These are phyloP conservation scores for Fusarium bulbicola DNA, from an alignment of 2,329 filamentous ascomycete genomes.

Conservation along the genomic window DNA sequence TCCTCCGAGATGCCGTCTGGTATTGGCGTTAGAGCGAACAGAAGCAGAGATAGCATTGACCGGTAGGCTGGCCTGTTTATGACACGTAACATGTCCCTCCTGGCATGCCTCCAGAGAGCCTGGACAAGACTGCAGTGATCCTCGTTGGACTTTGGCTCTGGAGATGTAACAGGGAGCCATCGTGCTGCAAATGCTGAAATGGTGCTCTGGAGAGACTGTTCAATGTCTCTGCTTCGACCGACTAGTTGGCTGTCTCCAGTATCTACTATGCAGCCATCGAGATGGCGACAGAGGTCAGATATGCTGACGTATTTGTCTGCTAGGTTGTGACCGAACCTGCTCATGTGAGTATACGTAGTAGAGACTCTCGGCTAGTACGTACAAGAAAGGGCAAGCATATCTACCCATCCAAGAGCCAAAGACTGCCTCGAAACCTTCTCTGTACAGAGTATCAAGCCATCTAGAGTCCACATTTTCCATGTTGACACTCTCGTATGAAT, in stretches of 20 bases:
- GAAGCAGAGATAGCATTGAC: constrained; percentile 51
- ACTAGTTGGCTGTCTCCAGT: neutral
- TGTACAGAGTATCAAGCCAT: constrained; percentile 46
- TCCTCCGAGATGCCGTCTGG: constrained; percentile 52
- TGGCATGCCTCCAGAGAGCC: constrained; percentile 47
- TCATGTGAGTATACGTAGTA: neutral
- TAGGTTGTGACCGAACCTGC: constrained; percentile 37
- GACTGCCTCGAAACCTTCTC: constrained; percentile 49
- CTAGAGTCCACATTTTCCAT: constrained; percentile 21
- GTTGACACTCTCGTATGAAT: neutral
- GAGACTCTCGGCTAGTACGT: constrained; percentile 18
- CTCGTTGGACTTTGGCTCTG: neutral
- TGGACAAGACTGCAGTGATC: constrained; percentile 31
- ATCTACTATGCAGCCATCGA: constrained; percentile 50
- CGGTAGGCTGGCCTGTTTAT: constrained; percentile 54
- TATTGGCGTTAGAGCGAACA: constrained; percentile 53
- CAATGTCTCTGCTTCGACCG: constrained; percentile 32
- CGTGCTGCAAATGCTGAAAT: constrained; percentile 43
- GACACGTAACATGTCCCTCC: constrained; percentile 51
- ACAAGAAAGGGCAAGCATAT: constrained; percentile 54
- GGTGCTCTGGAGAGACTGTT: constrained; percentile 41
- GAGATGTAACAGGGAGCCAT: constrained; percentile 42
- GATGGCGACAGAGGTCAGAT: constrained; percentile 42
- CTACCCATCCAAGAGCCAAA: constrained; percentile 55
- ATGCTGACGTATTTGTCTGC: constrained; percentile 46